These are phyloP conservation scores for Uronychia binucleata DNA, from an alignment of 73 alveolate genomes.

Conservation along the genomic window DNA sequence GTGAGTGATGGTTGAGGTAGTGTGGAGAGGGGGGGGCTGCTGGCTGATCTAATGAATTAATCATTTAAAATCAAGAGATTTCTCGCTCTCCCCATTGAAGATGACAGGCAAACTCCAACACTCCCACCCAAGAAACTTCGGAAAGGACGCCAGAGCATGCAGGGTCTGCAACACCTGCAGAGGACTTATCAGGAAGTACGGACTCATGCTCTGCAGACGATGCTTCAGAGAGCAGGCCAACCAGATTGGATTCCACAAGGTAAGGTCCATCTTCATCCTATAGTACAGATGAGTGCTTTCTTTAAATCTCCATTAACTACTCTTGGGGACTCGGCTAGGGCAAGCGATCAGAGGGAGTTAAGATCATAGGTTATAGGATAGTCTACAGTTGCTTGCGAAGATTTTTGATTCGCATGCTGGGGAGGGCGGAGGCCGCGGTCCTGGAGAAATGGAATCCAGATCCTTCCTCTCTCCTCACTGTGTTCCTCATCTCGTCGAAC, in stretches of 20 bases:
- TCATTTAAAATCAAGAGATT: not conserved
- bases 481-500: not conserved
- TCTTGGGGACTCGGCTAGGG: not conserved
- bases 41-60: not conserved
- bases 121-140: slow-evolving; percentile 95
- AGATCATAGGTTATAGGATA: not conserved
- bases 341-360: too few species aligned
- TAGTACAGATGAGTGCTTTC: slow-evolving; percentile 4
- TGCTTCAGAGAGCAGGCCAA: slow-evolving; percentile 94
- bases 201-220: slow-evolving; percentile 91
- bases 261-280: slow-evolving; percentile 16
- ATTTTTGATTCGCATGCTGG: not conserved
- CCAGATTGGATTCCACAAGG: slow-evolving; percentile 88
- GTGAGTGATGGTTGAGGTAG: slow-evolving; percentile 3
- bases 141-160: slow-evolving; percentile 97
- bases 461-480: not conserved
- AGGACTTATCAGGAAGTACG: slow-evolving; percentile 96
- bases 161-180: slow-evolving; percentile 92
- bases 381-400: not conserved
- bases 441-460: not conserved
- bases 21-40: not conserved
- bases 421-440: not conserved
- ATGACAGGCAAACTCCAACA: slow-evolving; percentile 90
- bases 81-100: slow-evolving; percentile 23
- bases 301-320: not conserved